A percentile compares a stretch with the other conserved stretches of the same genome.
phyloP scores from a whole-genome alignment of 2,329 filamentous ascomycete species.

The Cladosporium velox region DNA sequence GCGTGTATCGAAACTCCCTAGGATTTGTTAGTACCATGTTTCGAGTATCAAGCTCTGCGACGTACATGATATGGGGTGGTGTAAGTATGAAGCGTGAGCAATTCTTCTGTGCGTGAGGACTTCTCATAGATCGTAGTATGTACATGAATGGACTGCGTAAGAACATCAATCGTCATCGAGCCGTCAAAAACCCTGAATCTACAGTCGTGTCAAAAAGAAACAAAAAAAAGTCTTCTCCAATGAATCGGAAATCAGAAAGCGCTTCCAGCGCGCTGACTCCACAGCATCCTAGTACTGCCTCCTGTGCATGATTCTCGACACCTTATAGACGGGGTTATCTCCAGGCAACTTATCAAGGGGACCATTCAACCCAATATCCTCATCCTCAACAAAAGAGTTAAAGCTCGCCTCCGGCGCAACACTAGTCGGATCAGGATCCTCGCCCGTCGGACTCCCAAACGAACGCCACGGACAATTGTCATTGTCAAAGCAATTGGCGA shows the following conservation, averaged over 20 bases:
- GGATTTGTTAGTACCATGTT: background rate
- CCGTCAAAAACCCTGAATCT: background rate
- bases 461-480: slow-evolving; percentile 62
- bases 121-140: background rate
- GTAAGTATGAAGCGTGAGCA: background rate
- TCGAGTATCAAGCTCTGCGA: background rate
- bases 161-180: background rate
- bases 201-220: background rate
- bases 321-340: slow-evolving; percentile 50
- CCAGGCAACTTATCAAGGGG: slow-evolving; percentile 54
- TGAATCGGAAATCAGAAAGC: background rate
- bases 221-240: background rate
- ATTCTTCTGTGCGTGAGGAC: background rate
- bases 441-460: slow-evolving; percentile 37
- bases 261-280: background rate
- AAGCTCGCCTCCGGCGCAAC: background rate
- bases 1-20: background rate
- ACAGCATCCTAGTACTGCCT: background rate
- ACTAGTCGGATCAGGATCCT: slow-evolving; percentile 20
- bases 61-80: background rate
- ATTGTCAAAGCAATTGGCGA: slow-evolving; percentile 62
- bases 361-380: slow-evolving; percentile 44
- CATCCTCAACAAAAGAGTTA: background rate
- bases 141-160: background rate
- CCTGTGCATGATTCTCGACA: slow-evolving; percentile 1